Conservation (phyloP, 2,329 filamentous ascomycete genomes). For the Penicillium sp. region DNA sequence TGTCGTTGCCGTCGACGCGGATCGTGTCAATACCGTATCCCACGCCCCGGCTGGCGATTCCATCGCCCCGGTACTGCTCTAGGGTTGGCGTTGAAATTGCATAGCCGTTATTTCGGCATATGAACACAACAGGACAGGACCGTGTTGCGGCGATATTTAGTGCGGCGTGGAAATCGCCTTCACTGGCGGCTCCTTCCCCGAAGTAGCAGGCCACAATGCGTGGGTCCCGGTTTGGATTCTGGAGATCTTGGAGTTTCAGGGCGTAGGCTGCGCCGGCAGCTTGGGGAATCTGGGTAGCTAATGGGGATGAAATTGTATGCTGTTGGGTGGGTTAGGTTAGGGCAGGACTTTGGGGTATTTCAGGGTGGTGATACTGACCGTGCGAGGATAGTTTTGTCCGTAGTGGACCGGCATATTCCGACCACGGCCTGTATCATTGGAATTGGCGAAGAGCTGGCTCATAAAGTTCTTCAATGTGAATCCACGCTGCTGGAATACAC, state of each 20-base stretch:
- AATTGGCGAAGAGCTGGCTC: slow-evolving; percentile 89
- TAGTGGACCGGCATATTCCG: slow-evolving; percentile 99
- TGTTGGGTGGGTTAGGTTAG: slow-evolving; percentile 52
- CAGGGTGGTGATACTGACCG: slow-evolving; percentile 54
- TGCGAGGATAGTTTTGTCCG: slow-evolving; percentile 76
- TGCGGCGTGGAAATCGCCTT: slow-evolving; percentile 89
- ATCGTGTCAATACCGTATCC: slow-evolving; percentile 95
- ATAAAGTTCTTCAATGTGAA: slow-evolving; percentile 88
- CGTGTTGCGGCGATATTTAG: slow-evolving; percentile 88
- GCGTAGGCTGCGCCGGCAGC: slow-evolving; percentile 85
- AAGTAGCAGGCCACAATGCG: slow-evolving; percentile 81
- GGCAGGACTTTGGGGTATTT: not conserved
- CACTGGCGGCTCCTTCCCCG: slow-evolving; percentile 83
- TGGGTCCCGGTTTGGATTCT: slow-evolving; percentile 65
- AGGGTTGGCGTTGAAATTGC: slow-evolving; percentile 86
- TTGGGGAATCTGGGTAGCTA: slow-evolving; percentile 87
- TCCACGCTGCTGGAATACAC: slow-evolving; percentile 84
- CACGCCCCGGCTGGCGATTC: slow-evolving; percentile 80
- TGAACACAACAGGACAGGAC: slow-evolving; percentile 82
- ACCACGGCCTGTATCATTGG: slow-evolving; percentile 72
- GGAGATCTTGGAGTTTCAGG: slow-evolving; percentile 73
- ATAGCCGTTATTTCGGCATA: slow-evolving; percentile 91
- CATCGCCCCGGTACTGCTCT: slow-evolving; percentile 88
- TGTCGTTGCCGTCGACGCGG: slow-evolving; percentile 89
- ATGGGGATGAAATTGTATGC: slow-evolving; percentile 81